Evolutionary conservation across 306 rosid species (phyloP).

Genomic region (Betula pendula): DNA sequence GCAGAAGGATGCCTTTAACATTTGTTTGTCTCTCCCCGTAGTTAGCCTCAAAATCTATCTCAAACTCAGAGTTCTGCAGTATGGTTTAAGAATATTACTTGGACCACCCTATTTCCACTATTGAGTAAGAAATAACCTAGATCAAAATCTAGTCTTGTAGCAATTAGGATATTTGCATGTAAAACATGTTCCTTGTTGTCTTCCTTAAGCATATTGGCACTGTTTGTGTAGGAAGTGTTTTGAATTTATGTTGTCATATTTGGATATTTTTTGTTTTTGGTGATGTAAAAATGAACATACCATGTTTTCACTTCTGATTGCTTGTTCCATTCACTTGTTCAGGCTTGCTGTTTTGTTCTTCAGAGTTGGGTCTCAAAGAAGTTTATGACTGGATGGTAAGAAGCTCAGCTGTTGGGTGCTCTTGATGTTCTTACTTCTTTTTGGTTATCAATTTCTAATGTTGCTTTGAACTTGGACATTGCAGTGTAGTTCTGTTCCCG

Average conservation of each 20-base stretch:
- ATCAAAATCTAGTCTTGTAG: background rate
- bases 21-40: background rate
- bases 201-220: background rate
- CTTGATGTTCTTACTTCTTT: slow-evolving; percentile 7
- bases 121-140: background rate
- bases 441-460: slow-evolving; percentile 18
- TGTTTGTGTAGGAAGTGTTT: background rate
- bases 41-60: background rate
- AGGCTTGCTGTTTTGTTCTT: slow-evolving; percentile 93
- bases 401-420: slow-evolving; percentile 23
- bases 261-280: slow-evolving; percentile 2
- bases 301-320: slow-evolving; percentile 19
- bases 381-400: slow-evolving; percentile 96
- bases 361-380: slow-evolving; percentile 96
- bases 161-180: background rate
- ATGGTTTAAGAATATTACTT: background rate
- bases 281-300: background rate
- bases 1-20: background rate
- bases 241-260: background rate
- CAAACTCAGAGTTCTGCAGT: background rate
- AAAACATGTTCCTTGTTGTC: background rate
- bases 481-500: slow-evolving; percentile 93
- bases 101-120: background rate
- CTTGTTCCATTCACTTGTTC: slow-evolving; percentile 20
- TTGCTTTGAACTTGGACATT: slow-evolving; percentile 35